These are phyloP conservation scores for Penicillium sp. DNA, from an alignment of 2,329 filamentous ascomycete genomes.

Conservation along the genomic window DNA sequence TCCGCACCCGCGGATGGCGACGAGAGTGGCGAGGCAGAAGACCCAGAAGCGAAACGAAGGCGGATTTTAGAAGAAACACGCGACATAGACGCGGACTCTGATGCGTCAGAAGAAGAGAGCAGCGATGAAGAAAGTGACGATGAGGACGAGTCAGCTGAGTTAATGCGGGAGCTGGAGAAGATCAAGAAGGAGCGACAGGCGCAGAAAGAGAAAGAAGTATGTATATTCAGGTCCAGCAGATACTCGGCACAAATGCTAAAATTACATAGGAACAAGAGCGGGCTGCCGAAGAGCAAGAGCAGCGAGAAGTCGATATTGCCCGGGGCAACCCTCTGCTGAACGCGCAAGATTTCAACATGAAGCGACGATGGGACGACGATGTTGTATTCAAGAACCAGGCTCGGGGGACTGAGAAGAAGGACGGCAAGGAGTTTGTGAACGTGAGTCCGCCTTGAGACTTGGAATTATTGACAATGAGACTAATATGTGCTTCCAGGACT, in stretches of 20 bases:
- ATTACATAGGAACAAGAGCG: slow-evolving; percentile 64
- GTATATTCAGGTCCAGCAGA: slow-evolving; percentile 1
- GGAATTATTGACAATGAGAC: slow-evolving; percentile 1
- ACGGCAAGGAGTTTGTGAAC: slow-evolving; percentile 95
- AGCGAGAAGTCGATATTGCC: slow-evolving; percentile 81
- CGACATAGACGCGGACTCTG: slow-evolving; percentile 79
- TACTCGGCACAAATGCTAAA: slow-evolving; percentile 12
- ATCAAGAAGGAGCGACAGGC: slow-evolving; percentile 82
- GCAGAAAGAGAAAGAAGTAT: slow-evolving; percentile 67
- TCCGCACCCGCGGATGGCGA: slow-evolving; percentile 37
- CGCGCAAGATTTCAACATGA: slow-evolving; percentile 80
- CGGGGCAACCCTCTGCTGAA: slow-evolving; percentile 90
- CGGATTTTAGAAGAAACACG: slow-evolving; percentile 82
- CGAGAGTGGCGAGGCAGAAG: slow-evolving; percentile 51
- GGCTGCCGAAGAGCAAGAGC: slow-evolving; percentile 73
- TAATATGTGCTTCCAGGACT: slow-evolving; percentile 53
- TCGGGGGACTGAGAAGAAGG: slow-evolving; percentile 84
- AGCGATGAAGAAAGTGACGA: slow-evolving; percentile 63
- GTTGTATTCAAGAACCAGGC: slow-evolving; percentile 99
- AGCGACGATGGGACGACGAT: slow-evolving; percentile 88
- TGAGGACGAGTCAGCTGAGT: slow-evolving; percentile 76
- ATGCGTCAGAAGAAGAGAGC: slow-evolving; percentile 56
- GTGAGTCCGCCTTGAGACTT: slow-evolving; percentile 46
- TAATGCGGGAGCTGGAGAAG: slow-evolving; percentile 89
- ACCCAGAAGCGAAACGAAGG: slow-evolving; percentile 74